Evolutionary conservation across 176 grass and related monocot genomes (phyloP), one percentile per base, ranked within the genome.

Genomic region (Triticum dicoccoides): DNA sequence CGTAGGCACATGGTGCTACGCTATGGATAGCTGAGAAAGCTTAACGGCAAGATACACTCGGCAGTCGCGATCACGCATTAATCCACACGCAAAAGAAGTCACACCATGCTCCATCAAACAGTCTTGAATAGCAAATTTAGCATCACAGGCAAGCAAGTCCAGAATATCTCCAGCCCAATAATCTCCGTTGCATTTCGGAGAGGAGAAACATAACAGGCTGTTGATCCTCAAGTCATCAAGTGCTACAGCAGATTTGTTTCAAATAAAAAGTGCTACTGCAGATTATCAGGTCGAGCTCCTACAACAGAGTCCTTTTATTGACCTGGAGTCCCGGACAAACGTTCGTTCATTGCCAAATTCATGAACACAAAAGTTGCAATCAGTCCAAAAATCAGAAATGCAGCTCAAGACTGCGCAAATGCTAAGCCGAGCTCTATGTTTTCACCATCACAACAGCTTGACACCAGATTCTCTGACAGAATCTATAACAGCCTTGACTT

Each of bases 401-500:
- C 52, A 78, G 17, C 23, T 56, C 41, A 73, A 78, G 14, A 5
- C 21, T 4, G 20, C 3, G 9, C 42, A 87, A 25, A 83, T 41
- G 32, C 23, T 29, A 74, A 73, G 5, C 6, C 15, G 10, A 52
- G 3, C 5, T 27, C 5, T 78, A 63, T 10, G 11, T 65, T 90
- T 41, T 61, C 9, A 23, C 34, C 56, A 27, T 82, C 75, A 98
- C 33, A 98, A 82, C 51, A 98, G 17, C 77, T 93, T 95, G 13
- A 93, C 89, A 58, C 95, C 95, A 78, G 83, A 64, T 78, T 92
- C 91, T 92, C 93, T 93, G 42, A 93, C 80, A 6, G 88, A 85
- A 89, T 98, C 95, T 21, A 92, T 86, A 21, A 95, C 88, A 37
- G 93, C 91, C 82, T 89, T 98, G 14, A 95, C 83, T 80, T 95